These are phyloP conservation scores for Chaetomium tenue DNA, from an alignment of 495 filamentous ascomycete species.

Conservation along the genomic window DNA sequence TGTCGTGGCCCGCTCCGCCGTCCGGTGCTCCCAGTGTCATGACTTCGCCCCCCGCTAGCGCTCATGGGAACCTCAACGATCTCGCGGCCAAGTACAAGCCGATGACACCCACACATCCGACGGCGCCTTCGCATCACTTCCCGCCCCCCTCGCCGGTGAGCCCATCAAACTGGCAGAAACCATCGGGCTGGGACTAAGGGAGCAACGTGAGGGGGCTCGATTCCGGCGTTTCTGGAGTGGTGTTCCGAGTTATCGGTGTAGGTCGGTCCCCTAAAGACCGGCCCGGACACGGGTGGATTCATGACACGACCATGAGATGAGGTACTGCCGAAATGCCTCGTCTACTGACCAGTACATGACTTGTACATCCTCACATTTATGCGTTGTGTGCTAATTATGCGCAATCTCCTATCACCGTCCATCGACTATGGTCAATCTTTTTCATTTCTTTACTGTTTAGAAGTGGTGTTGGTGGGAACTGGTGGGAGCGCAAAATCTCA, in stretches of 20 bases:
- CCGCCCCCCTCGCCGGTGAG: constrained; percentile 22
- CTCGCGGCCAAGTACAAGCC: neutral
- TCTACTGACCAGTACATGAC: neutral
- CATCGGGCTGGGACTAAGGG: neutral
- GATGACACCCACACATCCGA: neutral
- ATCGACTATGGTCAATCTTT: neutral
- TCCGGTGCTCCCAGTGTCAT: constrained; percentile 20
- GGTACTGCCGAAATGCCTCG: neutral
- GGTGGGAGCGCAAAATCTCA: neutral
- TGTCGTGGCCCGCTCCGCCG: constrained; percentile 33
- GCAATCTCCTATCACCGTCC: neutral
- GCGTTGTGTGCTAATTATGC: neutral
- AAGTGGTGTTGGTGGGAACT: constrained; percentile 2
- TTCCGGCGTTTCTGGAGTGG: neutral
- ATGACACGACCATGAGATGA: constrained; percentile 1
- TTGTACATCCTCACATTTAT: neutral
- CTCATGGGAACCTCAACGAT: constrained; percentile 8
- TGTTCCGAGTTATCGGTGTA: neutral
- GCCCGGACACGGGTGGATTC: neutral
- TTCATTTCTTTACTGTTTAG: neutral
- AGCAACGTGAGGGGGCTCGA: neutral
- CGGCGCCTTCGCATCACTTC: neutral
- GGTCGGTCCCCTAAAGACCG: neutral
- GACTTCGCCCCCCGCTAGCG: constrained; percentile 23
- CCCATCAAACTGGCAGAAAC: constrained; percentile 15